phyloP scores from a whole-genome alignment of 768 basidiomycete species.

The Serendipita indica region DNA sequence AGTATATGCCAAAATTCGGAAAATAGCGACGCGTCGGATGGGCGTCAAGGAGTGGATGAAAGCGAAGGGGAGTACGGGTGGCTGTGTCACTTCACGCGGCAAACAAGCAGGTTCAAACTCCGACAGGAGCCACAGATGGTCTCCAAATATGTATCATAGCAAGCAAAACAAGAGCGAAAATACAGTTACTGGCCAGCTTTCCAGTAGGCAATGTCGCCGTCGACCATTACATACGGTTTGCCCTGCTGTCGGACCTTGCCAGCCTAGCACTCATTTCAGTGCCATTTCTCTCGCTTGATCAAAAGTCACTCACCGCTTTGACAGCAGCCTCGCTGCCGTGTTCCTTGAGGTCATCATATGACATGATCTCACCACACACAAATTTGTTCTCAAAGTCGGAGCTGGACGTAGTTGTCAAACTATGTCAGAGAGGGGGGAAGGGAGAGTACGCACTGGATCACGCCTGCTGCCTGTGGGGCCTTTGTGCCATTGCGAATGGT shows the following conservation, averaged over 20 bases:
- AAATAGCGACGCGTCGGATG: not conserved
- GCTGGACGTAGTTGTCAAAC: conserved; percentile 26
- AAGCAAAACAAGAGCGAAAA: not conserved
- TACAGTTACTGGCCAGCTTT: conserved; percentile 44
- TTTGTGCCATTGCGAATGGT: conserved; percentile 88
- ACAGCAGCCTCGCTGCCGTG: conserved; percentile 80
- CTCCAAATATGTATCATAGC: not conserved
- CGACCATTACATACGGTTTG: conserved; percentile 86
- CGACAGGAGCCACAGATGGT: too few relatives aligned
- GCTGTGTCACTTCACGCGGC: not conserved
- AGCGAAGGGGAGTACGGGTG: not conserved
- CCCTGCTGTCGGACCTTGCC: conserved; percentile 93
- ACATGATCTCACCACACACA: conserved; percentile 94
- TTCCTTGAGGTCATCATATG: conserved; percentile 78
- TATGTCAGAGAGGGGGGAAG: not conserved
- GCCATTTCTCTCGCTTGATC: not conserved
- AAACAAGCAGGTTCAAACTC: conserved; percentile 3
- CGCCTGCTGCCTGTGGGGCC: conserved; percentile 94
- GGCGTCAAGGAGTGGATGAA: not conserved
- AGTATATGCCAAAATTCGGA: not conserved
- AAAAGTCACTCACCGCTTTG: conserved; percentile 46
- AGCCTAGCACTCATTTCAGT: conserved; percentile 21
- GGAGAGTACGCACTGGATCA: conserved; percentile 64
- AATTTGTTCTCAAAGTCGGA: conserved; percentile 98
- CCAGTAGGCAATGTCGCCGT: conserved; percentile 90